phyloP scores from a whole-genome alignment of 306 rosid genomes.

The Lathyrus tuberosus region DNA sequence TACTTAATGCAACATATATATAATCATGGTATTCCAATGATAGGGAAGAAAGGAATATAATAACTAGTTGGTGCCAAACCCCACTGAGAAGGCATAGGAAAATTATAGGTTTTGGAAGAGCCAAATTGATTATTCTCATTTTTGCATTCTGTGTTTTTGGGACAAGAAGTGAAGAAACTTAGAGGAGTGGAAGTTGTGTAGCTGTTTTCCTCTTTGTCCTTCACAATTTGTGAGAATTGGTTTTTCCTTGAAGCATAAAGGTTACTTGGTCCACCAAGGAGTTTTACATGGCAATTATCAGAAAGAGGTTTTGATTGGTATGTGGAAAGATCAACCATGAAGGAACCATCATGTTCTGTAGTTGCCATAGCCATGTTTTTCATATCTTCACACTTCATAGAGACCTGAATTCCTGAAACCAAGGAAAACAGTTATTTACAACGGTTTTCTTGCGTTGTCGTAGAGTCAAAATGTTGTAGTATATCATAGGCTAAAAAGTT shows the following conservation, averaged over 20 bases:
- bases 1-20: slow-evolving; percentile 1
- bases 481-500: too few species aligned
- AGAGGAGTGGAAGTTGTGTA: slow-evolving; percentile 70
- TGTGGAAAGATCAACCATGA: slow-evolving; percentile 52
- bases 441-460: too few species aligned
- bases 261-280: slow-evolving; percentile 68
- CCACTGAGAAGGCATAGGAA: slow-evolving; percentile 82
- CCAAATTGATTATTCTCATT: slow-evolving; percentile 31
- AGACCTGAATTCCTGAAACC: slow-evolving; percentile 60
- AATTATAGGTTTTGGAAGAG: slow-evolving; percentile 65
- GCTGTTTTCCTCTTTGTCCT: slow-evolving; percentile 35
- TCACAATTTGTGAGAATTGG: slow-evolving; percentile 50
- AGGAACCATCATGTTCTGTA: slow-evolving; percentile 66
- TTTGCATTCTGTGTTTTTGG: slow-evolving; percentile 45
- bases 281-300: slow-evolving; percentile 54
- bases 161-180: slow-evolving; percentile 56
- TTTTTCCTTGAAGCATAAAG: slow-evolving; percentile 54
- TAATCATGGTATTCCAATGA: slow-evolving; percentile 84
- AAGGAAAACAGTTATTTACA: neutral
- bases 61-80: slow-evolving; percentile 83
- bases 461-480: too few species aligned
- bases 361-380: slow-evolving; percentile 48
- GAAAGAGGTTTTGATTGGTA: slow-evolving; percentile 26
- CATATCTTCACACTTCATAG: slow-evolving; percentile 66
- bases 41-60: slow-evolving; percentile 77